These are phyloP conservation scores for Colletotrichum limetticola DNA, from an alignment of 2,329 filamentous ascomycete species.

Conservation along the genomic window DNA sequence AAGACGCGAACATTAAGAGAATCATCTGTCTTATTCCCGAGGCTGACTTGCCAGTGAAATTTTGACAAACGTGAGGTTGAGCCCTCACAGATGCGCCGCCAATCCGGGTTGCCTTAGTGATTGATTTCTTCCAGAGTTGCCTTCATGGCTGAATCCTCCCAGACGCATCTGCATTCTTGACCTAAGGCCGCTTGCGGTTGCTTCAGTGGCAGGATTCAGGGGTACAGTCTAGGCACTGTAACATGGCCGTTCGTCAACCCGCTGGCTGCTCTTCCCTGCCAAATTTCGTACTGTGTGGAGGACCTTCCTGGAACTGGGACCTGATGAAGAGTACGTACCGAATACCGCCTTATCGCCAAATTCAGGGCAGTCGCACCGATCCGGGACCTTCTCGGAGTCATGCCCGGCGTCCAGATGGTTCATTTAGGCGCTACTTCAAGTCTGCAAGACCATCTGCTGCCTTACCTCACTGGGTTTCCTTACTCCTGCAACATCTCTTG, in stretches of 20 bases:
- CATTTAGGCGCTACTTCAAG: neutral
- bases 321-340: conserved; percentile 10
- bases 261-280: neutral
- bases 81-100: no score
- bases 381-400: conserved; percentile 20
- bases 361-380: conserved; percentile 19
- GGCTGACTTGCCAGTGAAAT: neutral
- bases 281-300: neutral
- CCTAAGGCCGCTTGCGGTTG: neutral
- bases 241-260: fast-evolving
- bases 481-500: neutral
- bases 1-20: neutral
- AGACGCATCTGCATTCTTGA: conserved; percentile 1
- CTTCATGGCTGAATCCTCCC: neutral
- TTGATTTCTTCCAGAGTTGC: neutral
- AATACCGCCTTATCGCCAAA: neutral
- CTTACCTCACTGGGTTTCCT: neutral
- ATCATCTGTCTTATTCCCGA: neutral
- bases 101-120: neutral
- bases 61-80: no score
- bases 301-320: conserved; percentile 7
- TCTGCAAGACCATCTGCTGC: neutral
- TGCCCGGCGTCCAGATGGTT: neutral
- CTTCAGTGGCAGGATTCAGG: neutral
- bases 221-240: conserved; percentile 4